Conservation (phyloP, 2,329 filamentous ascomycete genomes). For the Colletotrichum endophyticum region DNA sequence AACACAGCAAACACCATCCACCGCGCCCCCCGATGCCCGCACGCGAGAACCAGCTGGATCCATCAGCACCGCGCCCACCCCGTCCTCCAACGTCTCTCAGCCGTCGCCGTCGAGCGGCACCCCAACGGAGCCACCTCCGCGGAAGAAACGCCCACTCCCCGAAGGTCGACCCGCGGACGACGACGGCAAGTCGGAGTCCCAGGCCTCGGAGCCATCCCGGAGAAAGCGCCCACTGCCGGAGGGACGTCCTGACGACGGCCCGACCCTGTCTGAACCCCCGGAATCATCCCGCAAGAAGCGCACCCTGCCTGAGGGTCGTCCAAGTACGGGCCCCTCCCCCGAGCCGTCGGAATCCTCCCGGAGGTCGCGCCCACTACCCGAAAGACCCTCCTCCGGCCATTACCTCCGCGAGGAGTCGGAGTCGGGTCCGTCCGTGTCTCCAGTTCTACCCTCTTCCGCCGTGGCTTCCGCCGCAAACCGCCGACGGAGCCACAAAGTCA, state of each 20-base stretch:
- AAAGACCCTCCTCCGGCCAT: not conserved
- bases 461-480: not conserved
- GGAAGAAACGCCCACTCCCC: constrained; percentile 4
- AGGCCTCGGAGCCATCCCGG: not conserved
- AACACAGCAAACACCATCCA: not conserved
- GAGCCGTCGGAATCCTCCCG: not conserved
- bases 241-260: not conserved
- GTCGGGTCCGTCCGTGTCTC: not conserved
- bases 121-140: not conserved
- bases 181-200: not conserved
- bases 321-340: not conserved
- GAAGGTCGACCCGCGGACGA: not conserved
- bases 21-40: not conserved
- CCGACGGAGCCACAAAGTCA: constrained; percentile 33
- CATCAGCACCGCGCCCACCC: not conserved
- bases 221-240: not conserved
- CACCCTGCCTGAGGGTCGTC: not conserved
- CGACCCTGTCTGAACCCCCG: not conserved
- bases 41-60: not conserved
- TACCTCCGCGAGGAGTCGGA: not conserved
- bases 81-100: not conserved
- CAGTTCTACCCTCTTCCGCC: not conserved
- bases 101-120: not conserved
- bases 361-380: not conserved
- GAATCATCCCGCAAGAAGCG: not conserved